Conservation (phyloP, 2,329 filamentous ascomycete species). For the Gnomoniopsis smithogilvyi region DNA sequence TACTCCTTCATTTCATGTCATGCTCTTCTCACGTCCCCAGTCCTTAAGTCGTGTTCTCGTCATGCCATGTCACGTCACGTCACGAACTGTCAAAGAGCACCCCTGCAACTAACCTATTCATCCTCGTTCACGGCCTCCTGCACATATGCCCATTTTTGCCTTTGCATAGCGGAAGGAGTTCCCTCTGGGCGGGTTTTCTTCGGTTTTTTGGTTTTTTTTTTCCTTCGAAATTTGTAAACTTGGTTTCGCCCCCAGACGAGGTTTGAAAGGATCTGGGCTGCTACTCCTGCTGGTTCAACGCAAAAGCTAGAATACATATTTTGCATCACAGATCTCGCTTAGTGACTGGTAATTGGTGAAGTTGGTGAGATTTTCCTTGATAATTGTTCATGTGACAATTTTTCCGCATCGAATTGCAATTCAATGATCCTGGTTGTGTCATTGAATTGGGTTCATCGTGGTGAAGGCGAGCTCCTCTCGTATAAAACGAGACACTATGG, state of each 20-base stretch:
- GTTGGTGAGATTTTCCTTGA: too few relatives aligned
- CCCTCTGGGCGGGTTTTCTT: neutral
- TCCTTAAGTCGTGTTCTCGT: too few relatives aligned
- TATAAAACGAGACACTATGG: too few relatives aligned
- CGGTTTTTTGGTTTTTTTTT: neutral
- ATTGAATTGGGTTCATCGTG: too few relatives aligned
- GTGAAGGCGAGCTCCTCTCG: too few relatives aligned
- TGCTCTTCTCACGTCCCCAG: conserved; percentile 7
- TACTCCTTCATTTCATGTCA: conserved; percentile 2
- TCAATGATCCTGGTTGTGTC: too few relatives aligned
- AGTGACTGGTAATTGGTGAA: too few relatives aligned
- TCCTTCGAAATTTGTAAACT: neutral
- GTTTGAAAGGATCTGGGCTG: neutral
- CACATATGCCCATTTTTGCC: conserved; percentile 1
- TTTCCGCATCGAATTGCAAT: too few relatives aligned
- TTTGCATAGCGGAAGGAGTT: conserved; percentile 17
- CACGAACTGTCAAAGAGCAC: too few relatives aligned
- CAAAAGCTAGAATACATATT: neutral
- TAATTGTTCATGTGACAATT: too few relatives aligned
- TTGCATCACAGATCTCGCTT: too few relatives aligned
- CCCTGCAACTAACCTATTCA: conserved; percentile 2
- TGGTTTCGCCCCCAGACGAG: neutral
- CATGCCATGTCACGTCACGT: neutral
- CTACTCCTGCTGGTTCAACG: neutral
- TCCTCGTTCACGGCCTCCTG: neutral